Evolutionary conservation across 1,284 basidiomycete genomes (phyloP), one percentile per base, ranked within the genome.

Genomic region (Marasmius fiardii): DNA sequence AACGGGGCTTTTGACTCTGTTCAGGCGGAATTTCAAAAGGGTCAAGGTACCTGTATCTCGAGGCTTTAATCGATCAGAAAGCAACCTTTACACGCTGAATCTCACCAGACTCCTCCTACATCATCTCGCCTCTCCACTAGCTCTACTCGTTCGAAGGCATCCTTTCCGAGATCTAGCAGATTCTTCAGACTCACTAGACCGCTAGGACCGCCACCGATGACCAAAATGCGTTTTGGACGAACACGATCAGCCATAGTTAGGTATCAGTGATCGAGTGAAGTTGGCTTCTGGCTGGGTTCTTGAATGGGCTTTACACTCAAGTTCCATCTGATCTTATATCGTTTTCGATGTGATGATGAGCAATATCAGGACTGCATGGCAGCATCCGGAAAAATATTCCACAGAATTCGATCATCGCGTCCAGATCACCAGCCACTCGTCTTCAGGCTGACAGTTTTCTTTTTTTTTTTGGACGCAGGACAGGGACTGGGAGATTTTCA

Each of bases 31-130:
- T 58, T 21, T 45, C 47, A 34, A 28, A 45, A 31, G 47, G 45
- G 18, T 51, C 50, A 18, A 51, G 31, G 34, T 51, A 44, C 39
- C 49, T 44, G 23, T 43, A 47, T 6, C 24, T 8, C 48, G 18
- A 41, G 11, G n/a, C 39, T 18, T 18, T 23, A 55, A 44, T 45
- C 21, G 24, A 37, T 5, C 39, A 58, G 60, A 43, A 57, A 26
- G 43, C 31, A 37, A 21, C 47, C 18, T n/a, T 24, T 11, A 16
- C 16, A 33, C 33, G 12, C 12, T 18, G 21, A 35, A 45, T 28
- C 70, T 51, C 44, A 79, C 79, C 77, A 79, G 1, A 78, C 72
- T 16, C 79, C 78, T 0, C 78, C 77, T 21, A 79, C 65, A 55
- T 77, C 71, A 43, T 75, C 71, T 50, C 74, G 64, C 24, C 77